Conservation (phyloP, 2,329 filamentous ascomycete genomes). For the Graphiopsis chlorocephala region DNA sequence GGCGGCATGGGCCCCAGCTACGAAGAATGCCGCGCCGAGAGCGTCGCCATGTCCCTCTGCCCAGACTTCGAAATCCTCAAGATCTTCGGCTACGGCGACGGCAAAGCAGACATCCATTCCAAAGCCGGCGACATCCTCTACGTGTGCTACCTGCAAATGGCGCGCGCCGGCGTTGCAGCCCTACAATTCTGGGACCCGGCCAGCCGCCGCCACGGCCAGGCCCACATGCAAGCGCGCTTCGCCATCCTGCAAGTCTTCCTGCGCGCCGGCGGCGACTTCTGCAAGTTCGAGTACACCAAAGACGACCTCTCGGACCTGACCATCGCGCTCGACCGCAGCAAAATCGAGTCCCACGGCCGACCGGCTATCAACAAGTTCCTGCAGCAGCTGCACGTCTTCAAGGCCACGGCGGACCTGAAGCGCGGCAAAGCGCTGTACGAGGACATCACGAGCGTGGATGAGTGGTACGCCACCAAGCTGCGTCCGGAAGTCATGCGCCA, state of each 20-base stretch:
- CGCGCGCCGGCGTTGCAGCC: constrained; percentile 81
- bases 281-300: constrained; percentile 70
- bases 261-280: constrained; percentile 81
- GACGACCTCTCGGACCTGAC: constrained; percentile 72
- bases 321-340: constrained; percentile 78
- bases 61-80: constrained; percentile 86
- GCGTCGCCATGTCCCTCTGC: constrained; percentile 85
- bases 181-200: constrained; percentile 96
- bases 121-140: constrained; percentile 86
- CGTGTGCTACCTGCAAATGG: constrained; percentile 87
- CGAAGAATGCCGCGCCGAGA: constrained; percentile 92
- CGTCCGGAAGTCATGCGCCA: constrained; percentile 71
- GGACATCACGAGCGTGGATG: constrained; percentile 77
- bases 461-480: constrained; percentile 80
- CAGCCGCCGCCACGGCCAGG: constrained; percentile 44
- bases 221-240: constrained; percentile 88
- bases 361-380: constrained; percentile 82
- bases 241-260: constrained; percentile 84
- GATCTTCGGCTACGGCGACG: constrained; percentile 89
- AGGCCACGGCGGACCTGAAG: constrained; percentile 80
- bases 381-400: constrained; percentile 90
- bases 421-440: constrained; percentile 77
- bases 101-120: constrained; percentile 66
- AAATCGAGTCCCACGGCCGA: constrained; percentile 80
- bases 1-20: constrained; percentile 83